phyloP scores from a whole-genome alignment of 2,329 filamentous ascomycete species.

The Penicillium sp. region DNA sequence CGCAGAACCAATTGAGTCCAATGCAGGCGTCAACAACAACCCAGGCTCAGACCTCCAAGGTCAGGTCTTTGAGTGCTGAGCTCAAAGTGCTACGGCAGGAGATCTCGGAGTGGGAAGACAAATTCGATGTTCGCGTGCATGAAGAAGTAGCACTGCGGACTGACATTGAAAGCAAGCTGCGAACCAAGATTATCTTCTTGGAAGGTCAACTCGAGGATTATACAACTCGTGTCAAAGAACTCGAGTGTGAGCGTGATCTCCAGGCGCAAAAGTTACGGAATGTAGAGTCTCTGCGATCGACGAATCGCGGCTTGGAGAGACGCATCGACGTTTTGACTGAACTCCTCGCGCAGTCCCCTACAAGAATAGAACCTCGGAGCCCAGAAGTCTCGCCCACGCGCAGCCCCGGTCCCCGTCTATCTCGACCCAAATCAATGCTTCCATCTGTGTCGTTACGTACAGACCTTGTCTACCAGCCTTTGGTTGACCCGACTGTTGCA shows the following conservation, averaged over 20 bases:
- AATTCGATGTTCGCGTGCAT: conserved; percentile 31
- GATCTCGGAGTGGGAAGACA: conserved; percentile 26
- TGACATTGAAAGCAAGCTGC: conserved; percentile 26
- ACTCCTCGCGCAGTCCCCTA: conserved; percentile 33
- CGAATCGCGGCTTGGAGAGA: conserved; percentile 30
- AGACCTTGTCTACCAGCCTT: conserved; percentile 4
- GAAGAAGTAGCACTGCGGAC: conserved; percentile 27
- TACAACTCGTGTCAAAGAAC: conserved; percentile 26
- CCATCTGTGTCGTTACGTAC: conserved; percentile 9
- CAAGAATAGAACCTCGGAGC: conserved; percentile 19
- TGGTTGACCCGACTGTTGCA: neutral
- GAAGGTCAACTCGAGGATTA: conserved; percentile 30
- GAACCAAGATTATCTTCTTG: conserved; percentile 27
- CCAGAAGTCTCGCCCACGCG: conserved; percentile 16
- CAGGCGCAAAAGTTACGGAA: conserved; percentile 29
- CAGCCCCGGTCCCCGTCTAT: conserved; percentile 12
- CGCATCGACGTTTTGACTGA: conserved; percentile 34
- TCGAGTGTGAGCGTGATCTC: conserved; percentile 30
- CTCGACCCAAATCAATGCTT: conserved; percentile 18
- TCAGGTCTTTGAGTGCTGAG: conserved; percentile 30
- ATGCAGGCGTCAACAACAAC: conserved; percentile 38
- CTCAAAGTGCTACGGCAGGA: conserved; percentile 30
- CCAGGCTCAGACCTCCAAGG: conserved; percentile 33
- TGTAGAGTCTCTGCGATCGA: conserved; percentile 27
- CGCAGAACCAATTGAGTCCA: conserved; percentile 36